These are phyloP conservation scores for Penicillium salamii DNA, from an alignment of 495 filamentous ascomycete genomes.

Conservation along the genomic window DNA sequence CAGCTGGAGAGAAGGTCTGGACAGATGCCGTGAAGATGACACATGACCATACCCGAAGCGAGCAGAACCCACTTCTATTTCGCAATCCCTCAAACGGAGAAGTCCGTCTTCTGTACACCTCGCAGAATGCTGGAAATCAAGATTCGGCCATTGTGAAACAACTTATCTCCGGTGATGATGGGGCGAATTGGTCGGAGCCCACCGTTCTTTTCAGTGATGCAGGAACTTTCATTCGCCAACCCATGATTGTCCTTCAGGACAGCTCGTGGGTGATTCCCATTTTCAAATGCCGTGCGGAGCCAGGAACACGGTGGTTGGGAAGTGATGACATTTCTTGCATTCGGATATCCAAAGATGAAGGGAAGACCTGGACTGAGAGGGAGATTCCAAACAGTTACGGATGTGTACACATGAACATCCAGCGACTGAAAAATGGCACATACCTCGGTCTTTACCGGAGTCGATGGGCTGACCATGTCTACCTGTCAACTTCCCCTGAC, in stretches of 20 bases:
- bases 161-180: slow-evolving; percentile 9
- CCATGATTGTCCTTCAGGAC: slow-evolving; percentile 13
- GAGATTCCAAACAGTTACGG: slow-evolving; percentile 20
- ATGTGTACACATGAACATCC: slow-evolving; percentile 26
- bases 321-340: slow-evolving; percentile 24
- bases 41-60: slow-evolving; percentile 23
- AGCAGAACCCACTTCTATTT: slow-evolving; percentile 25
- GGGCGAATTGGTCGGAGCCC: slow-evolving; percentile 16
- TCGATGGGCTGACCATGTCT: slow-evolving; percentile 24
- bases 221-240: slow-evolving; percentile 25
- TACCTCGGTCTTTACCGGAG: slow-evolving; percentile 24
- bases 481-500: slow-evolving; percentile 19
- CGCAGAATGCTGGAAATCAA: slow-evolving; percentile 22
- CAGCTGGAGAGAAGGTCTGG: slow-evolving; percentile 10
- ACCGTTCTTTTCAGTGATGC: slow-evolving; percentile 16
- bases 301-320: slow-evolving; percentile 20
- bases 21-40: slow-evolving; percentile 16
- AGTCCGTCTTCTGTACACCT: slow-evolving; percentile 23
- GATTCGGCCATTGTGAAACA: slow-evolving; percentile 26
- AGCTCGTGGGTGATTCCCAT: slow-evolving; percentile 18
- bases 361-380: slow-evolving; percentile 17
- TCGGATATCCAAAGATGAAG: slow-evolving; percentile 17
- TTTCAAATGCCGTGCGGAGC: slow-evolving; percentile 25
- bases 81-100: slow-evolving; percentile 16
- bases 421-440: slow-evolving; percentile 14